phyloP scores from a whole-genome alignment of 2,329 filamentous ascomycete species.

The Cytospora leucostoma region DNA sequence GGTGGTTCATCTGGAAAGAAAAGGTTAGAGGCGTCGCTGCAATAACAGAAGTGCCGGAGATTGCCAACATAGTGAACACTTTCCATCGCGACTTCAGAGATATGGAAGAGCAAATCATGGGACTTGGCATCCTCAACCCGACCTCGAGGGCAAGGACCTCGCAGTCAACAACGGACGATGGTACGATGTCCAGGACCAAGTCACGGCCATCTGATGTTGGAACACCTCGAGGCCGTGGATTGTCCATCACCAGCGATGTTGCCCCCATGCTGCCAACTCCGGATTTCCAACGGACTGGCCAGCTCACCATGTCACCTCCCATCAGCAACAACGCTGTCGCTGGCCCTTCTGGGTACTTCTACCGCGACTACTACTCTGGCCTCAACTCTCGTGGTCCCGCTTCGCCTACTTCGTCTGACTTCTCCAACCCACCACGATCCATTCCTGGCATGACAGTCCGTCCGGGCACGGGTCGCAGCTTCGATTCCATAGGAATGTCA shows the following conservation, averaged over 20 bases:
- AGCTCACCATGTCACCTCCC: constrained; percentile 59
- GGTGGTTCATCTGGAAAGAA: constrained; percentile 81
- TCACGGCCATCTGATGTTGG: constrained; percentile 50
- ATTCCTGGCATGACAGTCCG: constrained; percentile 49
- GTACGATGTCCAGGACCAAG: constrained; percentile 52
- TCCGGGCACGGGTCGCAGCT: constrained; percentile 62
- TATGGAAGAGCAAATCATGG: constrained; percentile 70
- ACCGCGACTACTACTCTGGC: constrained; percentile 55
- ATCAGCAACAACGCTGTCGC: constrained; percentile 41
- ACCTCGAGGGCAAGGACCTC: constrained; percentile 61
- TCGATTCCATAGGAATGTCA: constrained; percentile 53
- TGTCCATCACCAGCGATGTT: constrained; percentile 64
- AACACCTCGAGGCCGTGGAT: constrained; percentile 56
- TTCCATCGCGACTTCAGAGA: constrained; percentile 80
- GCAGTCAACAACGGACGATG: constrained; percentile 60
- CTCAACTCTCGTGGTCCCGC: constrained; percentile 56
- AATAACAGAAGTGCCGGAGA: constrained; percentile 64
- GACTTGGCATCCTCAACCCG: constrained; percentile 78
- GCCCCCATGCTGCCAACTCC: constrained; percentile 65
- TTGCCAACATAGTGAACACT: constrained; percentile 72
- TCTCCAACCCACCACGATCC: constrained; percentile 50
- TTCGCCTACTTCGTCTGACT: constrained; percentile 58
- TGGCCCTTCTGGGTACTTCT: constrained; percentile 57
- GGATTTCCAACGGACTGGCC: constrained; percentile 69
- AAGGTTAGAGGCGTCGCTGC: constrained; percentile 77